Evolutionary conservation across 768 basidiomycete genomes (phyloP).

Genomic region (Clavaria fumosa): DNA sequence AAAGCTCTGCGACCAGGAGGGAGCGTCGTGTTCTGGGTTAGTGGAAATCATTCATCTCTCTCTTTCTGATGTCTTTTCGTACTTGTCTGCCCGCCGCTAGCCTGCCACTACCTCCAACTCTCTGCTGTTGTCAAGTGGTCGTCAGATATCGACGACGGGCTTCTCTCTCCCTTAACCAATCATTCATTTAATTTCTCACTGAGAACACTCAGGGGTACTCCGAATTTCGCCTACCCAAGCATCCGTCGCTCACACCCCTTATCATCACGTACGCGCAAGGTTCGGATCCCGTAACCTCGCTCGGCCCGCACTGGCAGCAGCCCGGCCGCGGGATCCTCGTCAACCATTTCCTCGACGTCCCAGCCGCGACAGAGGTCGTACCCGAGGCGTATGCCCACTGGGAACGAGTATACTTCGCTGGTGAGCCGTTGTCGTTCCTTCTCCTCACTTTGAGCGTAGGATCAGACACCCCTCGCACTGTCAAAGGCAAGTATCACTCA

Average conservation of each 20-base stretch:
- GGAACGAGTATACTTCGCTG: slow-evolving; percentile 44
- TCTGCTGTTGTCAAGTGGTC: too few relatives aligned
- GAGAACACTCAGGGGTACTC: slow-evolving; percentile 56
- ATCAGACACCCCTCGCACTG: too few relatives aligned
- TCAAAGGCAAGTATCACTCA: neutral
- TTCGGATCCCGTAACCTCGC: slow-evolving; percentile 30
- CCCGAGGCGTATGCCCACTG: slow-evolving; percentile 26
- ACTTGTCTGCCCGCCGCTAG: too few relatives aligned
- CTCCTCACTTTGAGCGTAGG: neutral
- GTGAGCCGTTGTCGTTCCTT: slow-evolving; percentile 16
- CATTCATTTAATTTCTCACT: neutral
- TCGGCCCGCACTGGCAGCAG: slow-evolving; percentile 67
- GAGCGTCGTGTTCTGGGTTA: slow-evolving; percentile 60
- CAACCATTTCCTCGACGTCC: slow-evolving; percentile 53
- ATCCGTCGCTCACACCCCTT: slow-evolving; percentile 39
- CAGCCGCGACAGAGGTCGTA: slow-evolving; percentile 27
- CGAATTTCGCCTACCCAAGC: slow-evolving; percentile 52
- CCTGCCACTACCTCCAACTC: too few relatives aligned
- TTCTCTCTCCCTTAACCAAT: neutral
- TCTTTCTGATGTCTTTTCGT: too few relatives aligned
- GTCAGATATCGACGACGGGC: too few relatives aligned
- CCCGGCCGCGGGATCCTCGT: slow-evolving; percentile 70
- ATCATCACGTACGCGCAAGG: slow-evolving; percentile 55
- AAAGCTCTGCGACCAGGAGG: slow-evolving; percentile 47
- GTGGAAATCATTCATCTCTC: too few relatives aligned